Percentiles rank a stretch among this genome's conserved stretches.
phyloP scores from a whole-genome alignment of 1,284 basidiomycete genomes.

The Cryptococcus sp. region DNA sequence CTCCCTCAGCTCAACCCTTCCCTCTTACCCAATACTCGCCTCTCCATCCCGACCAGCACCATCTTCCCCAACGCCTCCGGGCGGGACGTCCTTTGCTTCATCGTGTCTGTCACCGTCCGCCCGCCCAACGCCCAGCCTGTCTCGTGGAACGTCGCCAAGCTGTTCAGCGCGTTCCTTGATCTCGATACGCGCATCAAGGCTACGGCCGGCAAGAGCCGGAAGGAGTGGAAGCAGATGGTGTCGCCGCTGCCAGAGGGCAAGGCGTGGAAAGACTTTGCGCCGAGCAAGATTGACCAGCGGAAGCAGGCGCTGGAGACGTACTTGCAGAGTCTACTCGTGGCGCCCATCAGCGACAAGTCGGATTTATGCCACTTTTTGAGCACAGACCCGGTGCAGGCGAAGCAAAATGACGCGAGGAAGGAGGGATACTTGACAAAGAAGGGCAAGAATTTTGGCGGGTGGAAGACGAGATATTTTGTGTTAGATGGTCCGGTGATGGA shows the following conservation, averaged over 20 bases:
- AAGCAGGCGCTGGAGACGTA: constrained; percentile 86
- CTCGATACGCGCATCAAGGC: constrained; percentile 64
- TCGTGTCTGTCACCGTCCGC: constrained; percentile 41
- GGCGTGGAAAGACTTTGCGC: constrained; percentile 94
- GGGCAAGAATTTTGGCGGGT: constrained; percentile 92
- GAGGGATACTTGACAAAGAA: constrained; percentile 96
- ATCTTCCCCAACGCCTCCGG: constrained; percentile 45
- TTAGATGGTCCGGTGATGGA: constrained; percentile 81
- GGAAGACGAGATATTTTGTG: constrained; percentile 94
- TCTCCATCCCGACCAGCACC: constrained; percentile 44
- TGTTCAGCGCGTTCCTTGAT: constrained; percentile 83
- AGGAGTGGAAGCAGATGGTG: constrained; percentile 71
- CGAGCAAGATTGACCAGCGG: constrained; percentile 89
- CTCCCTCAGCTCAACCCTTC: constrained; percentile 30
- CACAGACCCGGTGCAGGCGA: constrained; percentile 76
- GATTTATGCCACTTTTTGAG: constrained; percentile 91
- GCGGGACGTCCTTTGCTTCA: constrained; percentile 49
- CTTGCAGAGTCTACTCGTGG: constrained; percentile 75
- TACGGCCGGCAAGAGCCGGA: constrained; percentile 59
- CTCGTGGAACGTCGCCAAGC: constrained; percentile 87
- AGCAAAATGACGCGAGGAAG: constrained; percentile 85
- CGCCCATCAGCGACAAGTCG: constrained; percentile 81
- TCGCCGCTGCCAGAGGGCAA: constrained; percentile 80
- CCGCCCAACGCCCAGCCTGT: constrained; percentile 51
- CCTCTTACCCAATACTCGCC: constrained; percentile 42